Base-by-base conservation (phyloP, 1,284 basidiomycete genomes). In the Vanrija pseudolonga region DNA sequence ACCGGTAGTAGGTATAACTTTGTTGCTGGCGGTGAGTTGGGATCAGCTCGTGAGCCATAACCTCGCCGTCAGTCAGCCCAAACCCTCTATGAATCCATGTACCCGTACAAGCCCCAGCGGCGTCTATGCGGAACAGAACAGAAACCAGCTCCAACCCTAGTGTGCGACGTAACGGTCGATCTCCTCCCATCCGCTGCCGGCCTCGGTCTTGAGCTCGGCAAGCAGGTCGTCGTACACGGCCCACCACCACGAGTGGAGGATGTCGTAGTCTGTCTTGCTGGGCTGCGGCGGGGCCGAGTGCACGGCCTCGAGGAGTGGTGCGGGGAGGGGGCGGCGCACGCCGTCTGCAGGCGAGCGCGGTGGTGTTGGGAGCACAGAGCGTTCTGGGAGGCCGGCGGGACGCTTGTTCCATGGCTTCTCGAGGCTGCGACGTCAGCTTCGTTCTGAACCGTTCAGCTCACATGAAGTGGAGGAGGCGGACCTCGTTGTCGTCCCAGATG, bases 401-500 rank as follows among this genome's bases (percentile, higher is more conserved):
- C 67, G 61, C 51, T 61, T 64, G 23, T 54, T 38, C 75, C 75
- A 77, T 7, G 75, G 75, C 54, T 77, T 77, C 49, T 72, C 73
- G 11, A 77, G 67, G 50, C 74, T 76, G 52, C 9, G 32, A 2
- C 2, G 46, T 56, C 37, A 55, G 50, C 36, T 39, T 28, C 5
- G 24, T 36, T 7, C 6, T 18, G 18, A 32, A 26, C 14, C 6
- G 22, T 17, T 3, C 38, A 5, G n/a, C 71, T 66, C 58, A 76
- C 73, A 76, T 76, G 61, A 72, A 76, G 55, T 76, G 75, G 50
- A 77, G 64, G 47, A 77, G 68, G 18, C 72, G 64, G 6, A 78
- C 77, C 55, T 78, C 71, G 3, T 63, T 52, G 57, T 80, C 79
- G 20, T 55, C 47, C 79, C 79, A 81, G 40, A 80, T 59, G 37